Evolutionary conservation across 1,284 basidiomycete genomes (phyloP).

Genomic region (Phylloboletellus chloephorus): DNA sequence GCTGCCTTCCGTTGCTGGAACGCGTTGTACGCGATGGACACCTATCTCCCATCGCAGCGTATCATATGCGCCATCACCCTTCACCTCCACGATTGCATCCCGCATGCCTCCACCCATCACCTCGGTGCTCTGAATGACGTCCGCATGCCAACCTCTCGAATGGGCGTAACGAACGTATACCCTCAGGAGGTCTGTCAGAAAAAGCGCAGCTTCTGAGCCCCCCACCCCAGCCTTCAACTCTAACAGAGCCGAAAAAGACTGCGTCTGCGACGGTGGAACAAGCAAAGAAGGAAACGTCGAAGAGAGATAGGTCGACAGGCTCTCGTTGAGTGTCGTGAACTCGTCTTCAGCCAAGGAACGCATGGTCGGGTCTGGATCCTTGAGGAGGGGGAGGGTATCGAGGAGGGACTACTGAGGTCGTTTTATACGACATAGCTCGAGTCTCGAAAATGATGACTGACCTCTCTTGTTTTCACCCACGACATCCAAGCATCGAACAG

Average conservation of each 20-base stretch:
- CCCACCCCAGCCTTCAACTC: slow-evolving; percentile 94
- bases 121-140: slow-evolving; percentile 47
- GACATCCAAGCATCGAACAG: slow-evolving; percentile 46
- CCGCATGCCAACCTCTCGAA: slow-evolving; percentile 45
- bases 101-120: slow-evolving; percentile 65
- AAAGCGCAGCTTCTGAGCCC: slow-evolving; percentile 84
- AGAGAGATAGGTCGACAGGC: slow-evolving; percentile 47
- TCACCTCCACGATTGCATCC: slow-evolving; percentile 82
- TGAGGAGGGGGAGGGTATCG: slow-evolving; percentile 58
- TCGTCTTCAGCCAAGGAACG: slow-evolving; percentile 75
- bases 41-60: slow-evolving; percentile 86
- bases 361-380: slow-evolving; percentile 76
- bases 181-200: slow-evolving; percentile 71
- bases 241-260: slow-evolving; percentile 70
- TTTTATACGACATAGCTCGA: slow-evolving; percentile 8
- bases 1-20: slow-evolving; percentile 84
- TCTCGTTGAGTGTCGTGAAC: slow-evolving; percentile 45
- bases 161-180: slow-evolving; percentile 81
- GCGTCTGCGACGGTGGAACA: slow-evolving; percentile 63
- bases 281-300: slow-evolving; percentile 65
- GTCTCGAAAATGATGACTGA: slow-evolving; percentile 25
- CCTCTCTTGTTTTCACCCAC: slow-evolving; percentile 43
- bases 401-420: slow-evolving; percentile 51
- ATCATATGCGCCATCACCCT: slow-evolving; percentile 77
- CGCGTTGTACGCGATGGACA: slow-evolving; percentile 92